Conservation (phyloP, 164 flowering plant species). For the Stephania japonica region DNA sequence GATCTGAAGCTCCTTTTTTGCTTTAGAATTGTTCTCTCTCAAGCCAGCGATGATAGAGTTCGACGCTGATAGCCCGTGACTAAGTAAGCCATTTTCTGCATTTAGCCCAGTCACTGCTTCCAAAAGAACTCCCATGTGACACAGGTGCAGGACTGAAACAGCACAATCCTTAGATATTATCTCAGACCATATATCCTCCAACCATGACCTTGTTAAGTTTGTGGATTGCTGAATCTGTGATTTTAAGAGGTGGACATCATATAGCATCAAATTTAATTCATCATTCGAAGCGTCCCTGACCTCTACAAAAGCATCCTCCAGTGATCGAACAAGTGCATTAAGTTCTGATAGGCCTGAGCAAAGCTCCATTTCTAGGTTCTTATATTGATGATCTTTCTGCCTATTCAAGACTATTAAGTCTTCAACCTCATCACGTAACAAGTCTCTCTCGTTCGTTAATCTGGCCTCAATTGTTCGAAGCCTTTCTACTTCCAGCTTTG, state of each 20-base stretch:
- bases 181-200: constrained; percentile 89
- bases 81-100: constrained; percentile 84
- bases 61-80: constrained; percentile 68
- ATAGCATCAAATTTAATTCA: constrained; percentile 32
- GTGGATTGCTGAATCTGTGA: constrained; percentile 36
- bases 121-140: constrained; percentile 81
- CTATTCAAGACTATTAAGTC: constrained; percentile 36
- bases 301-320: constrained; percentile 40
- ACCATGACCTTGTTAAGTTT: constrained; percentile 43
- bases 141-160: constrained; percentile 72
- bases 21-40: constrained; percentile 56
- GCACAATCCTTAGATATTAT: constrained; percentile 79
- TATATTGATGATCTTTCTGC: constrained; percentile 35
- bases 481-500: constrained; percentile 56
- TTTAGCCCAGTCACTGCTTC: constrained; percentile 74
- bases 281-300: constrained; percentile 30
- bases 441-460: constrained; percentile 34
- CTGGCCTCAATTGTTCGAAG: constrained; percentile 29
- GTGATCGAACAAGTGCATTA: constrained; percentile 31
- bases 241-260: constrained; percentile 46
- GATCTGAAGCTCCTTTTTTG: constrained; percentile 67
- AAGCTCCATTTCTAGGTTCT: constrained; percentile 40
- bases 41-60: constrained; percentile 51
- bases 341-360: constrained; percentile 31
- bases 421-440: constrained; percentile 36